These are phyloP conservation scores for Ustilago esculenta DNA, from an alignment of 1,284 basidiomycete genomes.

Conservation along the genomic window DNA sequence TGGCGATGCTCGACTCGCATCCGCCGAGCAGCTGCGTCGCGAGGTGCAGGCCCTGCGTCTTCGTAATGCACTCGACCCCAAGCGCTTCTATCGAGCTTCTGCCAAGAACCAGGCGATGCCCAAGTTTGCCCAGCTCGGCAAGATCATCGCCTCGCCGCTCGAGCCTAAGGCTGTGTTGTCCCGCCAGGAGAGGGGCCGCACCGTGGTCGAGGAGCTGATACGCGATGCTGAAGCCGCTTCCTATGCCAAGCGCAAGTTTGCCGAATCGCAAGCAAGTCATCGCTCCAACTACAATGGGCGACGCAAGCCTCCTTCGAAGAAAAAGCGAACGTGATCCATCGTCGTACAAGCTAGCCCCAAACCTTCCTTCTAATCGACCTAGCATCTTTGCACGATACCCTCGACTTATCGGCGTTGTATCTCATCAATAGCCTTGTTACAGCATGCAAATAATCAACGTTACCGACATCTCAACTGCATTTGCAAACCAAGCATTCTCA, in stretches of 20 bases:
- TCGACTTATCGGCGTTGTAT: neutral
- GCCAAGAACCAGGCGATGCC: slow-evolving; percentile 75
- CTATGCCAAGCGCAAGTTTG: slow-evolving; percentile 94
- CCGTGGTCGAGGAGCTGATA: slow-evolving; percentile 87
- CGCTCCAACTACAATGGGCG: slow-evolving; percentile 38
- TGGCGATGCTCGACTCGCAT: slow-evolving; percentile 54
- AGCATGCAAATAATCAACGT: too few relatives aligned
- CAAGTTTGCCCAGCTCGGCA: slow-evolving; percentile 86
- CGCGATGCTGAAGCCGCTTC: slow-evolving; percentile 84
- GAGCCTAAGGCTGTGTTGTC: slow-evolving; percentile 78
- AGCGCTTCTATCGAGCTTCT: slow-evolving; percentile 89
- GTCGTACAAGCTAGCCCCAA: neutral
- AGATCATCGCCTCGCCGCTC: slow-evolving; percentile 82
- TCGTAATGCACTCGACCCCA: slow-evolving; percentile 92
- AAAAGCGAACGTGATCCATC: slow-evolving; percentile 23
- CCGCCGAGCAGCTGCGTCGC: slow-evolving; percentile 75
- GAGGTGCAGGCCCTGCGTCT: slow-evolving; percentile 93
- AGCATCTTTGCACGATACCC: slow-evolving; percentile 14
- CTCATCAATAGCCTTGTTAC: too few relatives aligned
- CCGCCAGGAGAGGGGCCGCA: slow-evolving; percentile 77
- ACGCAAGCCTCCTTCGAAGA: slow-evolving; percentile 38
- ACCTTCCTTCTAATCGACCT: too few relatives aligned
- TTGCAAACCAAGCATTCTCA: too few relatives aligned
- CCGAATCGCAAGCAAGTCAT: slow-evolving; percentile 70
- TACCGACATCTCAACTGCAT: too few relatives aligned